Conservation (phyloP, 176 grass and related monocot species). For the Carex myosuroides region DNA sequence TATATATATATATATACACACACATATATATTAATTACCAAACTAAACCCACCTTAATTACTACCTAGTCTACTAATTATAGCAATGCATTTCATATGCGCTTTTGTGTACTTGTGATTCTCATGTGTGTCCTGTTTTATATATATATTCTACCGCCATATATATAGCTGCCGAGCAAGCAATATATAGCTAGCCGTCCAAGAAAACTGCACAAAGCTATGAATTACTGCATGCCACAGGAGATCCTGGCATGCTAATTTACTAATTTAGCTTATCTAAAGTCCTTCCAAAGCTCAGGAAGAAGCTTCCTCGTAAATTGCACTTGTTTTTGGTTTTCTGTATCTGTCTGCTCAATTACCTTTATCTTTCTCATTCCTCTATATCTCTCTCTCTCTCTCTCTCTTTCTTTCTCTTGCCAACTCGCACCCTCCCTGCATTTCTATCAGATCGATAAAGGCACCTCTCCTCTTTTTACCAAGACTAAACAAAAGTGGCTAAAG, state of each 20-base stretch:
- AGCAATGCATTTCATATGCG: too few relatives aligned
- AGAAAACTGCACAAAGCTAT: not conserved
- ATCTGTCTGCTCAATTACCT: constrained; percentile 21
- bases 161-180: too few relatives aligned
- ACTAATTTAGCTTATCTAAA: constrained; percentile 5
- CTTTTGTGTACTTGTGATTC: too few relatives aligned
- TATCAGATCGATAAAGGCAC: constrained; percentile 27
- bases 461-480: constrained; percentile 25
- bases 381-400: not conserved
- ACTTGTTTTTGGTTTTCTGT: not conserved
- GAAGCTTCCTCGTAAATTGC: constrained; percentile 63
- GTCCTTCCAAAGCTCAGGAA: constrained; percentile 22
- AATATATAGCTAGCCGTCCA: too few relatives aligned
- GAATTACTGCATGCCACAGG: not conserved
- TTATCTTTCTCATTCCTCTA: constrained; percentile 8
- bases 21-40: not conserved
- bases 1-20: not conserved
- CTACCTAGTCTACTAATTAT: too few relatives aligned
- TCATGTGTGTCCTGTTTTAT: too few relatives aligned
- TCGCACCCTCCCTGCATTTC: constrained; percentile 36
- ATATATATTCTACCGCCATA: too few relatives aligned
- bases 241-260: not conserved
- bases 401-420: constrained; percentile 19
- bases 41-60: not conserved
- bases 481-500: constrained; percentile 21